Base-by-base conservation (phyloP, 805 yeast species). In the Peterozyma xylosa region DNA sequence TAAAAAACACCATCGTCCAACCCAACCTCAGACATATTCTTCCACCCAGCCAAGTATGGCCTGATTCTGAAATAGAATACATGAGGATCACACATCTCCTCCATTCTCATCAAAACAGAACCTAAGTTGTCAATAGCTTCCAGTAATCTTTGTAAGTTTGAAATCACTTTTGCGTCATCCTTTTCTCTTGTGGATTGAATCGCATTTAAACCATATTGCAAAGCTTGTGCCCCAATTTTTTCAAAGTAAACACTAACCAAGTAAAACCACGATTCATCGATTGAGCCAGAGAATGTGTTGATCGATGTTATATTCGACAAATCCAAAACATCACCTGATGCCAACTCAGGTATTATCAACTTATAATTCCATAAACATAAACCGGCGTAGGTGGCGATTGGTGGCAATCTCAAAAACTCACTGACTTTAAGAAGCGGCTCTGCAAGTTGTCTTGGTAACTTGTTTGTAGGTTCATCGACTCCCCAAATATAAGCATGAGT, bases 11-110 rank as follows among this genome's bases (percentile, higher is more conserved):
- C 98, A 46, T 80, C 62, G 39, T 69, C 68, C 46, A 90, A 70
- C 0, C 97, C 97, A 2, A 82, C 89, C 45, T 78, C 87, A 21
- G 76, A 78, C 96, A 91, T 90, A 56, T 86, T 86, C 57, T 80
- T 81, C 95, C 96, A 91, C 2, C 97, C 98, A 1, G 96, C 96
- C 50, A 91, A 67, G 54, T 76, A 90, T 1, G 97, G 97, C 56
- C 98, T 73, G 38, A 90, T 74, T 48, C 91, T 75, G 67, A 75
- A 86, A 62, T 86, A 90, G 59, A 91, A 90, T 3, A 85, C 81
- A 58, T 88, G 95, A 2, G 98, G 97, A 57, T 89, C 96, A 62
- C 96, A 87, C 84, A 84, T 84, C 52, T 90, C 96, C 56, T 86
- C 89, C 93, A 90, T 85, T 53, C 76, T 73, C 76, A 82, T 77